Evolutionary conservation across 441 rosid genomes (phyloP), one percentile per base, ranked within the genome.

Genomic region (Erodium texanum): DNA sequence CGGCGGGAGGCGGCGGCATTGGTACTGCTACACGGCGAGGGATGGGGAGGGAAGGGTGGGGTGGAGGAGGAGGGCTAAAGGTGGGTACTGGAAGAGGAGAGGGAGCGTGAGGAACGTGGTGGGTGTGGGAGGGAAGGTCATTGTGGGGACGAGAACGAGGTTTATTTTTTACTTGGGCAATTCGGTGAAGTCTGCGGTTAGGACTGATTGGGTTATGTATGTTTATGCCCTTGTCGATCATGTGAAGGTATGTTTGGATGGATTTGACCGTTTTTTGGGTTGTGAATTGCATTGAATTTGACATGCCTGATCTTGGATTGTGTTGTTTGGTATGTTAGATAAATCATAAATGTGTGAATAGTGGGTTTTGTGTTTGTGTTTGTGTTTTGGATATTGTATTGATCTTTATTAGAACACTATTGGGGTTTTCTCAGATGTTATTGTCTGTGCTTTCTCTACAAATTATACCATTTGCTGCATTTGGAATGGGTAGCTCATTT

Each of bases 121-220:
- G 43, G 86, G 41, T 0, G 65, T 68, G 22, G 80, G 73, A 20
- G 78, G 79, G 48, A 75, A 65, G 62, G 78, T 32, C 50, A 41
- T 73, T 9, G 29, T 82, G n/a, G 87, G 90, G 2, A 82, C 77
- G 16, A 74, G 76, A 68, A 74, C 75, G 41, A 64, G 66, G 27
- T 88, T 86, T 52, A 79, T 79, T 7, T 86, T 79, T 71, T 81
- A 78, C 62, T 29, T 27, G 74, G 81, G 77, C 66, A 65, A 68
- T 70, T 78, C 84, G 3, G 59, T 15, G 15, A 65, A 65, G 54
- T 58, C 22, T 64, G 80, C 81, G 0, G 73, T 73, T 14, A 77
- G 71, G 76, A 82, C 86, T 14, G 74, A 79, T 4, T 86, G 89
- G 88, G 45, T 80, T 10, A 62, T 86, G 81, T 70, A 82, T 23